Conservation (phyloP, 2,329 filamentous ascomycete species). For the Cercospora canescens region DNA sequence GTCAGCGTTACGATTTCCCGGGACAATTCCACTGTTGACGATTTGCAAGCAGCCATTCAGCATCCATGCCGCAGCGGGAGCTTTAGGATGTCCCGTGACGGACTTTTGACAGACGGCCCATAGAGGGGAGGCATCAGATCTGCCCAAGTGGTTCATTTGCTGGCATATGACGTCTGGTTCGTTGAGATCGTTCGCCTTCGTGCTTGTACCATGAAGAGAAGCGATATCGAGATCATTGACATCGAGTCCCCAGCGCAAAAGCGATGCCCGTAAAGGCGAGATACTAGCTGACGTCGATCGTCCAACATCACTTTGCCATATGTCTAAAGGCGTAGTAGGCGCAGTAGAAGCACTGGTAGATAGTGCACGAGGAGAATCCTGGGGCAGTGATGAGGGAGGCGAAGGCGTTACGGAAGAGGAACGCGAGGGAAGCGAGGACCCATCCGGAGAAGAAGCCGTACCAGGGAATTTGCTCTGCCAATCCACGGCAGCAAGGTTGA, state of each 20-base stretch:
- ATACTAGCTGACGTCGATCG: no score
- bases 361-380: slow-evolving; percentile 91
- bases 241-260: slow-evolving; percentile 97
- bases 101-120: slow-evolving; percentile 99
- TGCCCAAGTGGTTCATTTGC: slow-evolving; percentile 91
- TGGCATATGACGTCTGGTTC: slow-evolving; percentile 97
- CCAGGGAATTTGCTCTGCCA: no score
- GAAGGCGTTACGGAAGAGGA: no score
- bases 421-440: slow-evolving; percentile 89
- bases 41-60: slow-evolving; percentile 97
- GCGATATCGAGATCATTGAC: slow-evolving; percentile 94
- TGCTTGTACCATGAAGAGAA: slow-evolving; percentile 98
- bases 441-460: no score
- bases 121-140: slow-evolving; percentile 93
- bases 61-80: slow-evolving; percentile 99
- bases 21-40: slow-evolving; percentile 88
- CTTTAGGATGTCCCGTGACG: slow-evolving; percentile 97
- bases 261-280: slow-evolving; percentile 89
- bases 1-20: slow-evolving; percentile 96
- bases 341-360: slow-evolving; percentile 71
- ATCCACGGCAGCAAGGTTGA: slow-evolving; percentile 90
- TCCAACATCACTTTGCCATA: slow-evolving; percentile 99
- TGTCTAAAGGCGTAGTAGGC: slow-evolving; percentile 82
- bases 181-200: slow-evolving; percentile 99
- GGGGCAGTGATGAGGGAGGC: slow-evolving; percentile 85